Percentiles rank a stretch among this genome's conserved stretches.
phyloP scores from a whole-genome alignment of 2,329 filamentous ascomycete species.

The Diaporthe citri region DNA sequence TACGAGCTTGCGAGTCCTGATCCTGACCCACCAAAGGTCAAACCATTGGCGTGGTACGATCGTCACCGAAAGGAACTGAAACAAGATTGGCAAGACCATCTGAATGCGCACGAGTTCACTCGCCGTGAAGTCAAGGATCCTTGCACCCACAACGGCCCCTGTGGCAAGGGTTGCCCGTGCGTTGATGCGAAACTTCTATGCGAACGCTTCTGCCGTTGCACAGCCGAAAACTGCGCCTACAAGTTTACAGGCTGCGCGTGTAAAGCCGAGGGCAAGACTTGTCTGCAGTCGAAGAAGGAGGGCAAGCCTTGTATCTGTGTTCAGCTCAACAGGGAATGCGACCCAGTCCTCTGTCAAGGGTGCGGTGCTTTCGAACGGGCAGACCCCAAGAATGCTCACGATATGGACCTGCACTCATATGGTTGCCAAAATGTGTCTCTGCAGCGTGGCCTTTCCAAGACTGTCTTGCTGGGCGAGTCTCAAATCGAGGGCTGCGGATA shows the following conservation, averaged over 20 bases:
- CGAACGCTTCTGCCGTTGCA: constrained; percentile 78
- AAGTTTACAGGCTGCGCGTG: constrained; percentile 79
- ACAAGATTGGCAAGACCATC: constrained; percentile 68
- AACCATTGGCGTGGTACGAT: constrained; percentile 67
- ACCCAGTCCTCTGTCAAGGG: constrained; percentile 78
- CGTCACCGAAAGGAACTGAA: constrained; percentile 66
- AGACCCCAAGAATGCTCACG: constrained; percentile 75
- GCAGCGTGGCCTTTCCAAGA: constrained; percentile 75
- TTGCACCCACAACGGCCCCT: constrained; percentile 78
- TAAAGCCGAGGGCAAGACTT: constrained; percentile 69
- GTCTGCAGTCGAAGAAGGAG: constrained; percentile 67
- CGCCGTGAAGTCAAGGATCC: constrained; percentile 71
- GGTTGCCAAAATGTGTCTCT: constrained; percentile 80
- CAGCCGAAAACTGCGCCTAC: constrained; percentile 68
- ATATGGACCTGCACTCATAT: constrained; percentile 66
- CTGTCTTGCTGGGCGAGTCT: constrained; percentile 77
- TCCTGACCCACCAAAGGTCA: constrained; percentile 53
- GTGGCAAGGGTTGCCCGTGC: constrained; percentile 73
- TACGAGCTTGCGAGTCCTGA: constrained; percentile 44
- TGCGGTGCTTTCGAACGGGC: constrained; percentile 79
- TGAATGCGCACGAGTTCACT: constrained; percentile 67
- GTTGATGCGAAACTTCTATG: constrained; percentile 73
- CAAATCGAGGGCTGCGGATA: constrained; percentile 78
- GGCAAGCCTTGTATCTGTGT: constrained; percentile 76
- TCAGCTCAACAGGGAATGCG: constrained; percentile 82